These are phyloP conservation scores for Torulaspora pretoriensis DNA, from an alignment of 1,139 yeast species.

Conservation along the genomic window DNA sequence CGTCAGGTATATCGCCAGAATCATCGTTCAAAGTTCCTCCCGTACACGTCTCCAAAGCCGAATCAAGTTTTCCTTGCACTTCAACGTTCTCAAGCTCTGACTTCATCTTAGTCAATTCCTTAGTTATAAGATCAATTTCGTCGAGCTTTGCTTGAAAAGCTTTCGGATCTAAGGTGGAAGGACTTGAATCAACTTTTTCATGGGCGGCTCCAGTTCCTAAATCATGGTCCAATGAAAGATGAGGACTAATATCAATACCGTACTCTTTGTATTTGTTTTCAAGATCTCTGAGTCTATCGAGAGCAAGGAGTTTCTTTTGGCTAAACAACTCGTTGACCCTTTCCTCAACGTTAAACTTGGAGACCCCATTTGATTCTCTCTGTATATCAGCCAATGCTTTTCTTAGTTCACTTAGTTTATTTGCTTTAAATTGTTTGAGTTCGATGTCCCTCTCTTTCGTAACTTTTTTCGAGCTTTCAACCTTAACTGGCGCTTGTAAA, in stretches of 20 bases:
- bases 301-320: constrained; percentile 57
- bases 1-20: constrained; percentile 10
- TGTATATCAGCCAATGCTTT: constrained; percentile 58
- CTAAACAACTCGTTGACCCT: constrained; percentile 52
- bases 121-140: constrained; percentile 46
- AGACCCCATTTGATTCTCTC: constrained; percentile 67
- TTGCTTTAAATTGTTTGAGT: constrained; percentile 36
- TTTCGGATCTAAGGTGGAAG: constrained; percentile 41
- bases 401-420: constrained; percentile 49
- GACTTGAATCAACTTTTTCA: constrained; percentile 2
- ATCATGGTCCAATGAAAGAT: constrained; percentile 13
- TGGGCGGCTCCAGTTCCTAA: constrained; percentile 9
- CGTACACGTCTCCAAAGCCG: constrained; percentile 13
- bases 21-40: constrained; percentile 7
- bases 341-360: constrained; percentile 54
- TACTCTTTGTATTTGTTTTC: constrained; percentile 58
- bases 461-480: constrained; percentile 6
- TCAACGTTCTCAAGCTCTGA: constrained; percentile 7
- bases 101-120: constrained; percentile 32
- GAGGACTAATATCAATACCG: constrained; percentile 48
- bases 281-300: constrained; percentile 61
- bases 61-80: constrained; percentile 9
- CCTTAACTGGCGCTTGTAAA: constrained; percentile 27
- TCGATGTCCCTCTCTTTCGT: constrained; percentile 30
- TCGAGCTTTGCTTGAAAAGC: constrained; percentile 43